A percentile compares a stretch with the other conserved stretches of the same genome.
Conservation (phyloP, 23 red algal genomes). For the Agarophyton chilense region DNA sequence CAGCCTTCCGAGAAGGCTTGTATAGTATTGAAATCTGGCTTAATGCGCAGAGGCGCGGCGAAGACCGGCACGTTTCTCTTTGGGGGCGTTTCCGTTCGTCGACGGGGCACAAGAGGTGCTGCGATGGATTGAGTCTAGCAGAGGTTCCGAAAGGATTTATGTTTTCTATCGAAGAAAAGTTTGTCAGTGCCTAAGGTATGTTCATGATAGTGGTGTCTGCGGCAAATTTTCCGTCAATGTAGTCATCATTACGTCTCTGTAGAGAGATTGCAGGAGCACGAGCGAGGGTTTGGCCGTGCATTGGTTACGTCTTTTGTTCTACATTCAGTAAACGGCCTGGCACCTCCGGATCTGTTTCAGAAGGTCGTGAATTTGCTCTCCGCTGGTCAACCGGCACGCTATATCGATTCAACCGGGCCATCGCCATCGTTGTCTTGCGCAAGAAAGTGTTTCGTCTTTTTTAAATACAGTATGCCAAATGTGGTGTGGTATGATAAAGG, state of each 20-base stretch:
- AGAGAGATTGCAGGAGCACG: no score
- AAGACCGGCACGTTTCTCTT: constrained; percentile 35
- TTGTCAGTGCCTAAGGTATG: neutral
- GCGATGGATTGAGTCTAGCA: constrained; percentile 48
- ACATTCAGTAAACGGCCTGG: no score
- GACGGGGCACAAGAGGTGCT: constrained; percentile 34
- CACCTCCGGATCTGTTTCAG: no score
- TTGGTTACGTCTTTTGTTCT: no score
- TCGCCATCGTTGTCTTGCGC: neutral
- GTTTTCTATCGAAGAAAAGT: constrained; percentile 42
- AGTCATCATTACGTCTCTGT: no score
- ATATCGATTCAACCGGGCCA: neutral
- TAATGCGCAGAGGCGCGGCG: constrained; percentile 37
- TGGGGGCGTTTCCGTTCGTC: neutral
- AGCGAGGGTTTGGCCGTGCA: no score
- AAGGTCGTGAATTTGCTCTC: constrained; percentile 1
- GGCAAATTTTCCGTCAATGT: no score
- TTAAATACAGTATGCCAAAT: no score
- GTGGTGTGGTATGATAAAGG: no score
- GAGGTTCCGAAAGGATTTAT: constrained; percentile 31
- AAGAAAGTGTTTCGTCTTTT: neutral
- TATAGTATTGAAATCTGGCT: constrained; percentile 43
- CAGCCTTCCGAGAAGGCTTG: constrained; percentile 31
- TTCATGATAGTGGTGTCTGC: no score
- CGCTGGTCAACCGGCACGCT: neutral